Evolutionary conservation across 192 early-diverging fungal species (phyloP), one percentile per base, ranked within the genome.

Genomic region (Coemansia sp.): DNA sequence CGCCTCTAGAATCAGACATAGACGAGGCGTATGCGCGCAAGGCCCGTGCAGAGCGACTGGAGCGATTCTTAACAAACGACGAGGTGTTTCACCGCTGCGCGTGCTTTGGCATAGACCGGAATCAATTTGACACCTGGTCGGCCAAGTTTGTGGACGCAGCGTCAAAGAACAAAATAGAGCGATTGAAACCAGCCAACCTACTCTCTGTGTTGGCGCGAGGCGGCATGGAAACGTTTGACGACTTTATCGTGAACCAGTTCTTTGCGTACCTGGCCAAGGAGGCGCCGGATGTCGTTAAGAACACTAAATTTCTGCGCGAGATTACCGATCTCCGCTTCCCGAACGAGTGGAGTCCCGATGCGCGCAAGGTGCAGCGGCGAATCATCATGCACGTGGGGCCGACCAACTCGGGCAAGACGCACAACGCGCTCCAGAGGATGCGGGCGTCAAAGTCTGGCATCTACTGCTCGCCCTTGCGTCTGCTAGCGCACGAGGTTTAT

Each of bases 371-470:
- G 80, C 86, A 92, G 59, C 86, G 95, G 33, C 91, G 90, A 33
- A 94, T 99, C 61, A 87, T 95, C 34, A 86, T 97, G 82, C 96
- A 99, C 70, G 92, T 99, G 24, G 97, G 97, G 8, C 97, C 97
- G 42, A 99, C 97, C 7, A 99, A 99, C 82, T 95, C 93, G 24
- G 97, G 97, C 72, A 99, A 99, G 73, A 99, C 97, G 2, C 91
- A 97, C 77, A 85, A 87, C 38, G 97, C 97, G 8, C 74, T 99
- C 13, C 63, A 92, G 69, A 86, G 90, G 36, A 87, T 99, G 41
- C 66, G 82, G 64, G 52, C 75, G 12, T 84, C 88, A 5, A 64
- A 81, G 22, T 70, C 83, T 9, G 95, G 93, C 13, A 86, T 96
- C 1, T 99, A 97, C 73, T 93, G 91, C 70, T 95, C 95, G 12